These are phyloP conservation scores for Colletotrichum godetiae DNA, from an alignment of 2,329 filamentous ascomycete species.

Conservation along the genomic window DNA sequence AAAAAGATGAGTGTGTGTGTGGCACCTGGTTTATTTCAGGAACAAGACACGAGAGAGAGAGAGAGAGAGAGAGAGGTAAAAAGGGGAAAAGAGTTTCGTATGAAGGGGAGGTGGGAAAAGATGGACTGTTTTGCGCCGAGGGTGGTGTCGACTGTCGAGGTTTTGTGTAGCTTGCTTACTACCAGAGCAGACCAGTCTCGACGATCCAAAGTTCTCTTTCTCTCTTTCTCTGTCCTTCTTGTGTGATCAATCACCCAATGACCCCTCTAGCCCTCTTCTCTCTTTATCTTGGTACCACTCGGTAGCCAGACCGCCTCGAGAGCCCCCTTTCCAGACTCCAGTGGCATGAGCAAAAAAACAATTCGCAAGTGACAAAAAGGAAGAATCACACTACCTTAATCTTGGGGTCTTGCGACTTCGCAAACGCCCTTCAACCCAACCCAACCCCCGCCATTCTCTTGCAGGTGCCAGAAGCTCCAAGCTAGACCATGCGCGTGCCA, in stretches of 20 bases:
- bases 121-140: not conserved
- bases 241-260: not conserved
- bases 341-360: not conserved
- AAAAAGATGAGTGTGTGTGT: not conserved
- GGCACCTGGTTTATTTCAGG: constrained; percentile 7
- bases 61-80: not conserved
- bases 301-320: constrained; percentile 5
- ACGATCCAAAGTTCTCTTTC: not conserved
- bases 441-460: not conserved
- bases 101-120: not conserved
- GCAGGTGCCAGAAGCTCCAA: not conserved
- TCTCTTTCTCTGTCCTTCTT: not conserved
- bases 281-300: constrained; percentile 26
- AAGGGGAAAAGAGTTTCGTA: constrained; percentile 8
- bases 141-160: not conserved
- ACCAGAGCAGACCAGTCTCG: not conserved
- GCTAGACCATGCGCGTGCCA: not conserved
- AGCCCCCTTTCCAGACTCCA: not conserved
- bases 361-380: not conserved
- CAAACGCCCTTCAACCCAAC: not conserved
- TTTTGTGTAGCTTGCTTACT: constrained; percentile 9
- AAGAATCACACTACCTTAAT: not conserved
- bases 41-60: not conserved
- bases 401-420: not conserved
- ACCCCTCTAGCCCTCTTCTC: not conserved